These are phyloP conservation scores for Viola odorata DNA, from an alignment of 345 rosid genomes.

Conservation along the genomic window DNA sequence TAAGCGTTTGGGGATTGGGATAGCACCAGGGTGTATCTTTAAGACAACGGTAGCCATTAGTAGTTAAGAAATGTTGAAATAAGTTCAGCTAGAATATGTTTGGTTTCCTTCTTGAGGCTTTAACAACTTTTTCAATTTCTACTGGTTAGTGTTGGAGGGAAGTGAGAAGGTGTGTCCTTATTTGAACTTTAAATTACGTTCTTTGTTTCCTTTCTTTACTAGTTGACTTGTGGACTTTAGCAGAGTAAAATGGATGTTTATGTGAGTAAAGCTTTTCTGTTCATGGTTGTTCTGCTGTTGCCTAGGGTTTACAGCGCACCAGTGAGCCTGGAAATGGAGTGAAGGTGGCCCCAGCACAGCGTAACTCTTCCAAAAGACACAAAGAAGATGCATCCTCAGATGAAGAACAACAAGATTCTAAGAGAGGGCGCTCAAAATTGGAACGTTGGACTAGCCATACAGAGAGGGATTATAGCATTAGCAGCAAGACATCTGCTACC, in stretches of 20 bases:
- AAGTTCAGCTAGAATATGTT: no score
- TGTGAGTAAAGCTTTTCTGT: constrained; percentile 24
- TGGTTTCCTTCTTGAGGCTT: no score
- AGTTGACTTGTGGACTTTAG: constrained; percentile 1
- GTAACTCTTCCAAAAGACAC: constrained; percentile 45
- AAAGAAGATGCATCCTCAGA: constrained; percentile 64
- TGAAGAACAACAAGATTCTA: constrained; percentile 71
- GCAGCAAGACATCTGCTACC: constrained; percentile 55
- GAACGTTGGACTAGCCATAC: constrained; percentile 96
- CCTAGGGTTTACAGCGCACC: constrained; percentile 54
- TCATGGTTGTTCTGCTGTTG: constrained; percentile 28
- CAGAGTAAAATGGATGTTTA: constrained; percentile 5
- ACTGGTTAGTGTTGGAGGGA: no score
- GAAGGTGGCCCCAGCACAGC: constrained; percentile 34
- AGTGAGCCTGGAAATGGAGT: constrained; percentile 38
- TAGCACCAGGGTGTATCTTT: no score
- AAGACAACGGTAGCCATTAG: no score
- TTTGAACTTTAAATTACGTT: not conserved
- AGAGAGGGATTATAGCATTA: constrained; percentile 61
- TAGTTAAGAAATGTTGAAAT: no score
- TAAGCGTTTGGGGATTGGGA: no score
- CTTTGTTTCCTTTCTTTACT: not conserved
- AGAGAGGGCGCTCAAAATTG: constrained; percentile 78
- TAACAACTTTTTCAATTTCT: no score
- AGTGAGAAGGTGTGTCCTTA: no score